Base-by-base conservation (phyloP, 306 rosid genomes). In the Hippophae tibetana region DNA sequence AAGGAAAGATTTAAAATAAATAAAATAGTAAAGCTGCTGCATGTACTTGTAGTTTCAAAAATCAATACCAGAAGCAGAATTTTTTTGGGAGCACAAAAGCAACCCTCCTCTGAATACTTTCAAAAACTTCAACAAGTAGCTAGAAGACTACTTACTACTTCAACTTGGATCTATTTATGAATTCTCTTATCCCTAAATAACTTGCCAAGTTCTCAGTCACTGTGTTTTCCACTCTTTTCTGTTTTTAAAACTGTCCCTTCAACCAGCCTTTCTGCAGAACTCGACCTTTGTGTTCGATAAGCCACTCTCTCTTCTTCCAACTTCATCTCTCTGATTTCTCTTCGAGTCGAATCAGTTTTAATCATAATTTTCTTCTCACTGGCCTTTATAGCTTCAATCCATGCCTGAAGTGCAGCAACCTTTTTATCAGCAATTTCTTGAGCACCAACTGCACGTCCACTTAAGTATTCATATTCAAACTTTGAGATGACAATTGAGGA, bases 371-470 rank as follows among this genome's bases (percentile, higher is more conserved):
- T 97, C 77, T 72, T 79, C 86, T 92, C 95, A 58, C 92, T 88
- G 13, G 95, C 99, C 71, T 80, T 86, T 43, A 92, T 72, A 66
- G 95, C 99, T 75, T 82, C 89, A 63, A 79, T 74, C 99, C 94
- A 92, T 51, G 95, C 96, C 68, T 76, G 69, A 7, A 93, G 82
- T 45, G 94, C 97, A 42, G 84, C 93, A 43, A 88, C 93, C 74
- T 92, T 92, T 40, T 75, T 84, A 57, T 82, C 90, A n/a, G 95
- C 96, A 71, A 86, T 58, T 79, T 82, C 90, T 67, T 80, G 76
- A 1, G 96, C 96, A 18, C 58, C 78, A 7, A 81, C 78, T 3
- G 96, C 99, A 23, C 76, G 82, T 60, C 78, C 81, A 26, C 82
- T 82, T 53, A 88, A 75, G 64, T 88, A 92, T 59, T 88, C 85